Percentiles rank a stretch among this genome's conserved stretches.
These are phyloP conservation scores for Thermomucor indicae-seudaticae DNA, from an alignment of 371 early-diverging fungal genomes.

Conservation along the genomic window DNA sequence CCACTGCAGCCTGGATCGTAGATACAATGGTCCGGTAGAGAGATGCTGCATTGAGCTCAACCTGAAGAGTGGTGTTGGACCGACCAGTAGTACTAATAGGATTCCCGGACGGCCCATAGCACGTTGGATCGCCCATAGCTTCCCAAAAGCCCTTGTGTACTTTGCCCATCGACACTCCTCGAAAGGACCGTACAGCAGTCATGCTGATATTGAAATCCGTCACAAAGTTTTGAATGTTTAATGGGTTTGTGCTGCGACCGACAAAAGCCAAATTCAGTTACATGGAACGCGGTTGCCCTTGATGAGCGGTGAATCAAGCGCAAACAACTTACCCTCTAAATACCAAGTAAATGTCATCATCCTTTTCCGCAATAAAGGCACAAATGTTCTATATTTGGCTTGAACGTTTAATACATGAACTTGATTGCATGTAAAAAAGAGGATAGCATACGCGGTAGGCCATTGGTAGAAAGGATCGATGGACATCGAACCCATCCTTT, in stretches of 20 bases:
- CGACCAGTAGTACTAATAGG: slow-evolving; percentile 7
- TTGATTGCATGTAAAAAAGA: neutral
- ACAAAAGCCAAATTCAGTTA: no score
- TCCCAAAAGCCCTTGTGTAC: slow-evolving; percentile 60
- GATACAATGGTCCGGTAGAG: slow-evolving; percentile 34
- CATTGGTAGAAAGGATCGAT: slow-evolving; percentile 49
- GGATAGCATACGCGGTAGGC: slow-evolving; percentile 56
- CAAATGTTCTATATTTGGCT: slow-evolving; percentile 44
- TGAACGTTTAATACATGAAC: neutral
- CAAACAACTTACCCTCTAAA: slow-evolving; percentile 45
- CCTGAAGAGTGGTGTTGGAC: slow-evolving; percentile 14
- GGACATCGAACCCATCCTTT: slow-evolving; percentile 52
- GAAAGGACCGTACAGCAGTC: slow-evolving; percentile 40
- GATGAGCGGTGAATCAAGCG: neutral
- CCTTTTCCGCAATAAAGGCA: slow-evolving; percentile 57
- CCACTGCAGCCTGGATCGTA: slow-evolving; percentile 25
- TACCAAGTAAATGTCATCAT: slow-evolving; percentile 54
- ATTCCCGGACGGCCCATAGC: no score
- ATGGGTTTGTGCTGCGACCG: slow-evolving; percentile 45
- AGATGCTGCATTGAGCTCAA: slow-evolving; percentile 34
- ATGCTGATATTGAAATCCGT: slow-evolving; percentile 50
- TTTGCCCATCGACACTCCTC: slow-evolving; percentile 46
- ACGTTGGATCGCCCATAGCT: slow-evolving; percentile 51
- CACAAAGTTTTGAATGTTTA: slow-evolving; percentile 59
- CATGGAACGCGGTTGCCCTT: no score